These are phyloP conservation scores for Limnomonas spitsbergensis DNA, from an alignment of 139 green algal species.

Conservation along the genomic window DNA sequence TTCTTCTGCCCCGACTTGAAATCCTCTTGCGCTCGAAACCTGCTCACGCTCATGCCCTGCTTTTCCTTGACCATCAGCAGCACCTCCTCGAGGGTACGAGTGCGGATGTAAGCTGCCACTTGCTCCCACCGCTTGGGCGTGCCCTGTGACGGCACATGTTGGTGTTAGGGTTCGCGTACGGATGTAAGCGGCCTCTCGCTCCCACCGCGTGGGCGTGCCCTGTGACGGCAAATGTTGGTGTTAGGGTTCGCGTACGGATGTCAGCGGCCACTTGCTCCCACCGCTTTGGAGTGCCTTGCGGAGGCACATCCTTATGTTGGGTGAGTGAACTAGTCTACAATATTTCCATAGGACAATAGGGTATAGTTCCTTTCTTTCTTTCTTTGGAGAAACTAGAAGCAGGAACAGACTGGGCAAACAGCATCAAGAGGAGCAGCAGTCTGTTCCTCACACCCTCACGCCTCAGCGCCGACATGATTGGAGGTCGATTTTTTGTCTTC, in stretches of 20 bases:
- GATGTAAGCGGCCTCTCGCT: slow-evolving; percentile 70
- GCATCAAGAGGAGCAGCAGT: no score
- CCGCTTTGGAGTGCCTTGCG: slow-evolving; percentile 70
- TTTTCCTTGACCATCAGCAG: slow-evolving; percentile 84
- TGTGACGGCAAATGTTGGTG: slow-evolving; percentile 20
- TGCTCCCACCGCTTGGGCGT: slow-evolving; percentile 80
- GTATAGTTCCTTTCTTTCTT: no score
- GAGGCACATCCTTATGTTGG: no score
- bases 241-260: slow-evolving; percentile 75
- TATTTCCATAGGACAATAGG: no score
- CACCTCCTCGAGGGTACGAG: slow-evolving; percentile 77
- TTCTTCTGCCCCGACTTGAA: slow-evolving; percentile 61
- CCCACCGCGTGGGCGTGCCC: slow-evolving; percentile 81
- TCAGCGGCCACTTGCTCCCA: slow-evolving; percentile 77
- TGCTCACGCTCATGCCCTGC: slow-evolving; percentile 22
- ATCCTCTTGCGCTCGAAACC: slow-evolving; percentile 42
- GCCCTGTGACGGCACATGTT: slow-evolving; percentile 39
- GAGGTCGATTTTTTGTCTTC: no score
- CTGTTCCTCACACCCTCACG: no score
- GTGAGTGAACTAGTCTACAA: no score
- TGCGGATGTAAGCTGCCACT: slow-evolving; percentile 77
- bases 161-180: slow-evolving; percentile 77
- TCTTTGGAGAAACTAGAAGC: no score
- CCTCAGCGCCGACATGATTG: no score
- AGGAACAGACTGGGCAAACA: no score